Evolutionary conservation across 345 rosid species (phyloP).

Genomic region (Populus euphratica): DNA sequence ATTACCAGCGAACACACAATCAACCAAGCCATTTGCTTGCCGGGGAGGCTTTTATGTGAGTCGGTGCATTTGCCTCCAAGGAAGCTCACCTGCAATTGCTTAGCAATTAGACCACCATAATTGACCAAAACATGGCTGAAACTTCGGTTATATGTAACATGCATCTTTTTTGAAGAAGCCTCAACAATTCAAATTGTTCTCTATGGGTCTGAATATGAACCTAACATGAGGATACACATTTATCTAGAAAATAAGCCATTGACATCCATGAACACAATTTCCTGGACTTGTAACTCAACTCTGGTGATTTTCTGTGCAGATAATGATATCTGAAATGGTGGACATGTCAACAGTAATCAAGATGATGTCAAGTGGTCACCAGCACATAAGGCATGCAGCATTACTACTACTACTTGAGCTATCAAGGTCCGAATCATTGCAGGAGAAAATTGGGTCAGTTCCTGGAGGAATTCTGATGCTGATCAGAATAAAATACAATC

Average conservation of each 20-base stretch:
- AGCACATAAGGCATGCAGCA: constrained; percentile 46
- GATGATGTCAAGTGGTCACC: constrained; percentile 66
- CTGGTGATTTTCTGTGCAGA: constrained; percentile 39
- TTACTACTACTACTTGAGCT: constrained; percentile 65
- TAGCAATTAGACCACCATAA: background rate
- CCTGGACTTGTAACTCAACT: background rate
- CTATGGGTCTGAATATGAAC: background rate
- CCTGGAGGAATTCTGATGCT: constrained; percentile 75
- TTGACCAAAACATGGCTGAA: background rate
- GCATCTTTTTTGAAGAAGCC: background rate
- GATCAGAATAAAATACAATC: constrained; percentile 56
- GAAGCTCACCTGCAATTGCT: background rate
- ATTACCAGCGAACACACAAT: background rate
- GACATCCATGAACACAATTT: background rate
- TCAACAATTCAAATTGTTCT: background rate
- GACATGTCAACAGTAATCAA: constrained; percentile 48
- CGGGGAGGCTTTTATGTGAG: background rate
- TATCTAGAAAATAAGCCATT: background rate
- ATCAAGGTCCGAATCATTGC: constrained; percentile 44
- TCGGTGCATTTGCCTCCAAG: background rate
- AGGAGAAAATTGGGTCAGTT: constrained; percentile 54
- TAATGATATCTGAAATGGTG: constrained; percentile 46
- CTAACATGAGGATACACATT: background rate
- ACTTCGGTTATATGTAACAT: background rate
- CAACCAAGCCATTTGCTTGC: background rate